Evolutionary conservation across 306 rosid species (phyloP).

Genomic region (Castanopsis chinensis): DNA sequence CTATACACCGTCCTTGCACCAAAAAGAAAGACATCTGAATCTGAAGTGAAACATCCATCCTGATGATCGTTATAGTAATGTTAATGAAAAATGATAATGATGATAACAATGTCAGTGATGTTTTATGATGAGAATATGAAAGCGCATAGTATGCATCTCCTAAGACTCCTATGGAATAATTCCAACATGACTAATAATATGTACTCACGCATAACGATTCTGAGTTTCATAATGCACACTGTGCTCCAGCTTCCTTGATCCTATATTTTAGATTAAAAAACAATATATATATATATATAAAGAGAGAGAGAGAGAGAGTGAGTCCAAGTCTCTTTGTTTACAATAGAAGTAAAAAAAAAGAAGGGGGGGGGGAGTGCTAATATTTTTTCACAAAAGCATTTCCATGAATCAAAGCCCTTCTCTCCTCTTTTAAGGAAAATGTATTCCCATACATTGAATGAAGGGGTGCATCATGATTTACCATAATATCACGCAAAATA

Average conservation of each 20-base stretch:
- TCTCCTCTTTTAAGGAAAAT: too few species aligned
- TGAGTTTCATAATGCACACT: conserved; percentile 76
- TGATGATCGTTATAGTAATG: conserved; percentile 21
- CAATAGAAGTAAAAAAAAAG: not conserved
- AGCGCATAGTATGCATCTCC: conserved; percentile 12
- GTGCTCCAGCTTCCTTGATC: conserved; percentile 91
- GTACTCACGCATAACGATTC: conserved; percentile 63
- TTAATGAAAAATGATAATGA: conserved; percentile 6
- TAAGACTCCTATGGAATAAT: conserved; percentile 7
- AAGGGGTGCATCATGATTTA: too few species aligned
- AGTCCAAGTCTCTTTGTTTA: not conserved
- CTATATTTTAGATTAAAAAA: conserved; percentile 34
- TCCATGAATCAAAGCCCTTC: too few species aligned
- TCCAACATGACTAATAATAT: conserved; percentile 30
- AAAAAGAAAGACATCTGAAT: conserved; percentile 82
- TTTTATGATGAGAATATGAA: conserved; percentile 4
- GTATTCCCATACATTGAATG: too few species aligned
- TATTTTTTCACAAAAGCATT: too few species aligned
- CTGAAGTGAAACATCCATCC: conserved; percentile 84
- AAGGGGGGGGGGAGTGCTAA: too few species aligned
- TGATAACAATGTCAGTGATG: not conserved
- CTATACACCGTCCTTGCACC: conserved; percentile 73
- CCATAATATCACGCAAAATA: too few species aligned
- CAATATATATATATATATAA: not conserved
- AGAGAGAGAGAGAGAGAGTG: too few species aligned